Evolutionary conservation across 2,329 filamentous ascomycete species (phyloP).

Genomic region (Colletotrichum chlorophyti): DNA sequence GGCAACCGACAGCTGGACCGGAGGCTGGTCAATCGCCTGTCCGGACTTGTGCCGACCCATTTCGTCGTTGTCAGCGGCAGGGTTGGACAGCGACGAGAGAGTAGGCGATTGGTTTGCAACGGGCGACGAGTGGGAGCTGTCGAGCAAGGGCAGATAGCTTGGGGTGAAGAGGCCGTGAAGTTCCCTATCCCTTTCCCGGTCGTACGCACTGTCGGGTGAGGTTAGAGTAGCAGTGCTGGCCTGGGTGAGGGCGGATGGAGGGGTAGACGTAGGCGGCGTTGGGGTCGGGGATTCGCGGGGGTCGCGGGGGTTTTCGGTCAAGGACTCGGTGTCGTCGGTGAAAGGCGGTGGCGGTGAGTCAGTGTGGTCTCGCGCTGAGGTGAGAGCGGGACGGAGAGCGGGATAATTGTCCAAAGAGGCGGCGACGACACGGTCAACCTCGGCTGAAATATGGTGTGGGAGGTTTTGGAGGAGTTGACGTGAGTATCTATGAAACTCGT

Average conservation of each 20-base stretch:
- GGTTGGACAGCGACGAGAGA: conserved; percentile 29
- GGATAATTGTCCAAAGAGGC: conserved; percentile 53
- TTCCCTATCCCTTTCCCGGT: conserved; percentile 63
- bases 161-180: conserved; percentile 70
- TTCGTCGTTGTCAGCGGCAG: conserved; percentile 7
- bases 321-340: conserved; percentile 28
- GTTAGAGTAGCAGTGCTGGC: conserved; percentile 18
- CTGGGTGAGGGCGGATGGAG: conserved; percentile 15
- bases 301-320: conserved; percentile 6
- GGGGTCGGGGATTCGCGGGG: conserved; percentile 1
- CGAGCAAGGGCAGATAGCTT: conserved; percentile 67
- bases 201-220: conserved; percentile 29
- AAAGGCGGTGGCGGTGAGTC: conserved; percentile 42
- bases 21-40: background rate
- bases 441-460: conserved; percentile 51
- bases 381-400: conserved; percentile 47
- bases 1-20: conserved; percentile 5
- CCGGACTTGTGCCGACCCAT: conserved; percentile 15
- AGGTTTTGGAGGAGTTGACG: conserved; percentile 56
- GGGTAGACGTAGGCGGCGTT: conserved; percentile 21
- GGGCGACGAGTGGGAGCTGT: conserved; percentile 44
- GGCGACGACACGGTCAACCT: conserved; percentile 54
- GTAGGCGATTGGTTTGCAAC: conserved; percentile 29
- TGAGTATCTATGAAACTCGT: conserved; percentile 63
- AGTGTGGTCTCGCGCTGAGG: conserved; percentile 33